Evolutionary conservation across 1,284 basidiomycete genomes (phyloP).

Genomic region (Erythrobasidium hasegawianum): DNA sequence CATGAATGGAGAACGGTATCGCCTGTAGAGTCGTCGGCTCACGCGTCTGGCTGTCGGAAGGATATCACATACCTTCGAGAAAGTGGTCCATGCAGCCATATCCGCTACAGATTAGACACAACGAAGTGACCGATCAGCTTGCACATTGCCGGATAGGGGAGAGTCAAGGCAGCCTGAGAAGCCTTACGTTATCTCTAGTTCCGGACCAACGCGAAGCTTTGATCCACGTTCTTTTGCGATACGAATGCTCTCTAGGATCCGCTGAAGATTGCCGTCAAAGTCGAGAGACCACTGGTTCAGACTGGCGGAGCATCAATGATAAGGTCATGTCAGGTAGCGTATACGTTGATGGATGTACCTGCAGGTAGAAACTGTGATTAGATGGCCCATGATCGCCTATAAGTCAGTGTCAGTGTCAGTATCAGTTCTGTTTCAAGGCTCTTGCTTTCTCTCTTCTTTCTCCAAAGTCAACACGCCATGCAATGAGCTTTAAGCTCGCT

Average conservation of each 20-base stretch:
- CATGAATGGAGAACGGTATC: slow-evolving; percentile 93
- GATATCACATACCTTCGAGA: slow-evolving; percentile 62
- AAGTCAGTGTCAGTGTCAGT: too few relatives aligned
- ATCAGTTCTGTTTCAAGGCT: too few relatives aligned
- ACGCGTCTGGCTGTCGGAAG: neutral
- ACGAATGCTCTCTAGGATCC: slow-evolving; percentile 82
- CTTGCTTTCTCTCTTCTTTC: too few relatives aligned
- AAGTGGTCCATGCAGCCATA: slow-evolving; percentile 95
- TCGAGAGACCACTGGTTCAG: slow-evolving; percentile 92
- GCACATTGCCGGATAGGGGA: slow-evolving; percentile 5
- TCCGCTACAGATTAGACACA: slow-evolving; percentile 56
- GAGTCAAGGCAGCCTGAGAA: neutral
- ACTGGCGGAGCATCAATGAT: slow-evolving; percentile 46
- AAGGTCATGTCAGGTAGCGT: neutral
- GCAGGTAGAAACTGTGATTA: slow-evolving; percentile 73
- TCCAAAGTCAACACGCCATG: neutral
- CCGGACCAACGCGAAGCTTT: slow-evolving; percentile 90
- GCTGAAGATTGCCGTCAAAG: slow-evolving; percentile 78
- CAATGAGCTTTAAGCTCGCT: neutral
- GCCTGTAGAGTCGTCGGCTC: slow-evolving; percentile 55
- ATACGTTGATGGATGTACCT: slow-evolving; percentile 40
- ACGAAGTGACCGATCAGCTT: neutral
- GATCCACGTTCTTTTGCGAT: slow-evolving; percentile 87
- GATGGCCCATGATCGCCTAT: slow-evolving; percentile 63
- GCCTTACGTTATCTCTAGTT: slow-evolving; percentile 88